These are phyloP conservation scores for Acanthamoeba triangularis DNA, from an alignment of 208 protist species.

Conservation along the genomic window DNA sequence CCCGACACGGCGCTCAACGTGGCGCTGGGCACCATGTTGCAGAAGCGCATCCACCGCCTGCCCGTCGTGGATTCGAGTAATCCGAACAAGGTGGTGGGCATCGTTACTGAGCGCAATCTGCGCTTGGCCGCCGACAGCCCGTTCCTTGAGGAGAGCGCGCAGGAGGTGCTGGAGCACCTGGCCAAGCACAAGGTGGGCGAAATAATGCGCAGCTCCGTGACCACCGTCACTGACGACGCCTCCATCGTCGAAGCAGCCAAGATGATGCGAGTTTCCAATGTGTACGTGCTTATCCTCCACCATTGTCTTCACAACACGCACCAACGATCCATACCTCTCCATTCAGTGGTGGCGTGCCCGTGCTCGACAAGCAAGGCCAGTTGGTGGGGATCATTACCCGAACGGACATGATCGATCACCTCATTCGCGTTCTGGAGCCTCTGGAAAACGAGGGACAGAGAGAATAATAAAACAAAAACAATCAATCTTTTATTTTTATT, in stretches of 20 bases:
- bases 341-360: conserved; percentile 78
- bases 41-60: conserved; percentile 68
- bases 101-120: conserved; percentile 83
- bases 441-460: conserved; percentile 21
- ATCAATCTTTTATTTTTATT: neutral
- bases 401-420: conserved; percentile 80
- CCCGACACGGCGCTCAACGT: conserved; percentile 55
- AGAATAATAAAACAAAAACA: neutral
- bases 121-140: conserved; percentile 81
- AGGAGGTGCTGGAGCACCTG: conserved; percentile 80
- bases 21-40: conserved; percentile 57
- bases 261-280: conserved; percentile 80
- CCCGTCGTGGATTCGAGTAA: conserved; percentile 65
- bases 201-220: conserved; percentile 78
- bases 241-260: conserved; percentile 80
- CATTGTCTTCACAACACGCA: neutral
- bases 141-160: conserved; percentile 80
- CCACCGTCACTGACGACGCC: conserved; percentile 77
- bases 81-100: conserved; percentile 72
- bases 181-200: conserved; percentile 71
- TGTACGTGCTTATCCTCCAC: neutral
- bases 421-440: conserved; percentile 83
- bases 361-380: conserved; percentile 75
- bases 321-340: neutral
- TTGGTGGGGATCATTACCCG: conserved; percentile 80